These are phyloP conservation scores for Pilasporangium apinafurcum DNA, from an alignment of 352 stramenopile species.

Conservation along the genomic window DNA sequence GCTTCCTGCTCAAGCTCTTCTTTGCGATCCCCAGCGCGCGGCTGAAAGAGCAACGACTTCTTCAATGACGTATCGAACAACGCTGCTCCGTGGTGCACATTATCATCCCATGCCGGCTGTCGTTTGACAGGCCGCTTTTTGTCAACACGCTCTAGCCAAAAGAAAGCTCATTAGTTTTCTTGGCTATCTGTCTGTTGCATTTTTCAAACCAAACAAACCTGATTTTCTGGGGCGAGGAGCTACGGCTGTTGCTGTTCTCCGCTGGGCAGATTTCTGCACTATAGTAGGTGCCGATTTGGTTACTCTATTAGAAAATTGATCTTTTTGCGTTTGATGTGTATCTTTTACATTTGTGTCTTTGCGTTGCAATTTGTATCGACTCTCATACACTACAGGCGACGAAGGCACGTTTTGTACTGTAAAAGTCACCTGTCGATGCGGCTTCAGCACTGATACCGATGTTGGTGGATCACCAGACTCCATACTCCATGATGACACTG, in stretches of 20 bases:
- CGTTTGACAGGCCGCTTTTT: slow-evolving; percentile 1
- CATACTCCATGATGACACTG: too few relatives aligned
- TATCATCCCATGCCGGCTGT: slow-evolving; percentile 39
- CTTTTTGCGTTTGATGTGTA: too few relatives aligned
- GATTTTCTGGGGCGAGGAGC: too few relatives aligned
- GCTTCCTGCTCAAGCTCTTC: slow-evolving; percentile 14
- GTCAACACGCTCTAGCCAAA: too few relatives aligned
- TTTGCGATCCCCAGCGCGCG: slow-evolving; percentile 27
- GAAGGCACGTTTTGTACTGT: slow-evolving; percentile 29
- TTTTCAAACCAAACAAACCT: background rate
- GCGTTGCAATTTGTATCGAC: background rate
- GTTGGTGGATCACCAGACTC: background rate
- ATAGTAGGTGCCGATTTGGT: too few relatives aligned
- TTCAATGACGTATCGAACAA: slow-evolving; percentile 53
- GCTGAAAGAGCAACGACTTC: slow-evolving; percentile 44
- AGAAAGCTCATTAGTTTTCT: background rate
- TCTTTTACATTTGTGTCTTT: background rate
- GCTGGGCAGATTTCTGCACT: too few relatives aligned
- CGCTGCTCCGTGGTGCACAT: slow-evolving; percentile 15
- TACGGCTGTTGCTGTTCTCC: too few relatives aligned
- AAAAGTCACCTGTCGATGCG: slow-evolving; percentile 32
- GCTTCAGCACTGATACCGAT: background rate
- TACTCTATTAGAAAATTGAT: too few relatives aligned
- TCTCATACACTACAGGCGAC: slow-evolving; percentile 32
- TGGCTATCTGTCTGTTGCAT: background rate